These are phyloP conservation scores for Linnemannia exigua DNA, from an alignment of 192 early-diverging fungal species.

Conservation along the genomic window DNA sequence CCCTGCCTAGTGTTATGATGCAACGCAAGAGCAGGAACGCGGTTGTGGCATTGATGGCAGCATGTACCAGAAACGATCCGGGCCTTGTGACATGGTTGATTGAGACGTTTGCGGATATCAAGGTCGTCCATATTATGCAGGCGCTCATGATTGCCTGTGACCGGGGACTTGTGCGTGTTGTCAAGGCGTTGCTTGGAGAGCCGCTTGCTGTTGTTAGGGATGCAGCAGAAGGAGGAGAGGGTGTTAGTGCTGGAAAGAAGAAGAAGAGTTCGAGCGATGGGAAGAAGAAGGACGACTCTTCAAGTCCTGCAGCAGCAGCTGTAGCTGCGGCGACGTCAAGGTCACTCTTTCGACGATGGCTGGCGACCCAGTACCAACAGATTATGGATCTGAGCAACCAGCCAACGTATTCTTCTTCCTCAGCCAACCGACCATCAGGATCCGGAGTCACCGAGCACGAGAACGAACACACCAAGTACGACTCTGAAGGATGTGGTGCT, in stretches of 20 bases:
- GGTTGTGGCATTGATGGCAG: constrained; percentile 48
- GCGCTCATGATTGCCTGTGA: constrained; percentile 52
- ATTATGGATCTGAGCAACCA: not conserved
- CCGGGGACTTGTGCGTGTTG: constrained; percentile 27
- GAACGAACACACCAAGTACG: not conserved
- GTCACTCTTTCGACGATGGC: constrained; percentile 23
- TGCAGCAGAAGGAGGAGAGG: not conserved
- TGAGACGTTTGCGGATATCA: constrained; percentile 52
- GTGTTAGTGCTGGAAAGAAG: not conserved
- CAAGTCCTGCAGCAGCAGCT: too few species aligned
- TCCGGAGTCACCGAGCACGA: not conserved
- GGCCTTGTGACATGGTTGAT: constrained; percentile 38
- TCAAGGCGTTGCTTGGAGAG: constrained; percentile 21
- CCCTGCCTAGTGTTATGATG: constrained; percentile 39
- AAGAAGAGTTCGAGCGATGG: not conserved
- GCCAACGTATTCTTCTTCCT: not conserved
- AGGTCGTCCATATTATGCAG: constrained; percentile 45
- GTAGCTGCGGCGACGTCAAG: not conserved
- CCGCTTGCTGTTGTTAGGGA: not conserved
- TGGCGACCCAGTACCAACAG: constrained; percentile 23
- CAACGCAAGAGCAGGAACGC: constrained; percentile 46
- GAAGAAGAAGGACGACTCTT: not conserved
- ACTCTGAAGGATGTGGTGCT: too few species aligned
- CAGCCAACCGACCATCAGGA: not conserved
- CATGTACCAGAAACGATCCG: constrained; percentile 39